Base-by-base conservation (phyloP, 805 yeast genomes). In the Groenewaldozyma tartarivorans region DNA sequence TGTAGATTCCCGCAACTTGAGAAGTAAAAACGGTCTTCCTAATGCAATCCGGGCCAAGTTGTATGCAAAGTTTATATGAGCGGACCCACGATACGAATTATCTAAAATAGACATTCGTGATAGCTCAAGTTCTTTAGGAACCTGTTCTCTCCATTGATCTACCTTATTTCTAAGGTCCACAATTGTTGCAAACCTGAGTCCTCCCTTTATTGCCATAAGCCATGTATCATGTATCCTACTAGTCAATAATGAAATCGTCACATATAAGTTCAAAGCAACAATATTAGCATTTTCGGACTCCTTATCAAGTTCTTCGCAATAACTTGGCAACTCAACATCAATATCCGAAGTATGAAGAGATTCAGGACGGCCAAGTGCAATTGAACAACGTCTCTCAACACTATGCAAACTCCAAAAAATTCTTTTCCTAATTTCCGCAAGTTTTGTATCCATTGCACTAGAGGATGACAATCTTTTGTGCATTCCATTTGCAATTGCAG, bases 341-440 rank as follows among this genome's bases (percentile, higher is more conserved):
- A 36, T 18, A 5, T 18, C 29, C 15, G 16, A 11, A 18, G 29
- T 13, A 5, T 33, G 39, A 20, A 36, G 20, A 11, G 39, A 15
- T 26, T 36, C 39, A 9, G 39, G 39, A 9, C 29, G 33, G 33
- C 39, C 39, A 7, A 36, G 31, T 7, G 32, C 33, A 4, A 36
- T 36, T 17, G 39, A 24, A 15, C 26, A 17, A 17, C 27, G 24
- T 5, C 39, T 17, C 18, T 36, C 39, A 7, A 36, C 13, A 27
- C 21, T 17, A 17, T 36, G 29, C 19, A 36, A 15, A 26, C 39
- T 36, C 39, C 39, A 36, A 20, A 36, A 36, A 20, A 36, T 17
- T 3, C 39, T 17, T 36, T 27, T 36, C n/a, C 27, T 17, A 17
- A 19, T 16, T 20, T 36, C 39, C 5, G 33, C 16, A 33, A 11